phyloP scores from a whole-genome alignment of 2,329 filamentous ascomycete genomes.

The Phialocephala subalpina region DNA sequence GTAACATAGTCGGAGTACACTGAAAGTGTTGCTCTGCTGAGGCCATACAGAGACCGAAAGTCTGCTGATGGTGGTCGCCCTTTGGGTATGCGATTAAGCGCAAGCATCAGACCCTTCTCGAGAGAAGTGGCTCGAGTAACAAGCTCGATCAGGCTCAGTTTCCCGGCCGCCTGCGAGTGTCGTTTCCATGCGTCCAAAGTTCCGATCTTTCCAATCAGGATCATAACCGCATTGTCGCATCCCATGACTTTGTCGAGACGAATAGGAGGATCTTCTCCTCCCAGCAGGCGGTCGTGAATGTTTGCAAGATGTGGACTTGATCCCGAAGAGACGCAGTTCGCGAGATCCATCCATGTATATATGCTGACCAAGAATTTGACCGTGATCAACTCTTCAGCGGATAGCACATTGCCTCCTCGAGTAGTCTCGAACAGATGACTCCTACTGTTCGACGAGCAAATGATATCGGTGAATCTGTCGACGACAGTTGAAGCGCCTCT shows the following conservation, averaged over 20 bases:
- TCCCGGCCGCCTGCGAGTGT: constrained; percentile 50
- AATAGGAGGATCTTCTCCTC: constrained; percentile 1
- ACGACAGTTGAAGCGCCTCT: constrained; percentile 49
- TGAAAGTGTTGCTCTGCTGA: constrained; percentile 12
- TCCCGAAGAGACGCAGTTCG: constrained; percentile 28
- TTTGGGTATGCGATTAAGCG: background rate
- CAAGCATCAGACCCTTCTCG: constrained; percentile 23
- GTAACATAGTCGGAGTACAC: constrained; percentile 19
- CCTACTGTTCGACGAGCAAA: constrained; percentile 52
- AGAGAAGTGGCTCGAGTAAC: constrained; percentile 47
- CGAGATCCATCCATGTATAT: constrained; percentile 3
- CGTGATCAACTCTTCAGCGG: background rate
- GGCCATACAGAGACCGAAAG: background rate
- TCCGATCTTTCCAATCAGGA: constrained; percentile 59
- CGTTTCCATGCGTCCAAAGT: constrained; percentile 65
- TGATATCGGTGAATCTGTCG: constrained; percentile 1
- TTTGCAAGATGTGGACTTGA: constrained; percentile 52
- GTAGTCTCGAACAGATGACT: background rate
- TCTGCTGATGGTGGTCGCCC: background rate
- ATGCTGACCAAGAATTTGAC: constrained; percentile 11
- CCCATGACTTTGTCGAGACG: constrained; percentile 60
- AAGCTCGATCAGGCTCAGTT: constrained; percentile 54
- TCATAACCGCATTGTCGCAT: constrained; percentile 62
- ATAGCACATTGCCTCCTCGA: background rate
- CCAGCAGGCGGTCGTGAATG: constrained; percentile 15